A percentile compares a stretch with the other conserved stretches of the same genome.
Conservation (phyloP, 352 stramenopile species). For the Phytopythium chamaehyphon region DNA sequence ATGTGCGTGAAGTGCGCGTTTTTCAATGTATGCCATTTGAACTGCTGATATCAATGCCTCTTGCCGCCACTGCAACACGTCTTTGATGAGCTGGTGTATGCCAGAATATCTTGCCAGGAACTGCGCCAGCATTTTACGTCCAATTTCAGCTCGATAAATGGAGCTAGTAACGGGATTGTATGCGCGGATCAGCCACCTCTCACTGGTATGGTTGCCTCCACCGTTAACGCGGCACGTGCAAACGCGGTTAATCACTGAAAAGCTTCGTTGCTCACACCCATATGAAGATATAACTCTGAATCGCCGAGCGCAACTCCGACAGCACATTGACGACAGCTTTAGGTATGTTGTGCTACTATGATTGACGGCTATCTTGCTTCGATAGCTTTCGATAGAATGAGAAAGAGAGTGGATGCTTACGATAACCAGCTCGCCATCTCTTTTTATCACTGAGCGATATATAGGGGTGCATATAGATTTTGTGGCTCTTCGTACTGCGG, state of each 20-base stretch:
- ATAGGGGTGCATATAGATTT: conserved; percentile 30
- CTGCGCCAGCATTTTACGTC: conserved; percentile 40
- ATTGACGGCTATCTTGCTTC: no score
- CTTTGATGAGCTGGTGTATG: conserved; percentile 17
- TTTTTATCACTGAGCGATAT: conserved; percentile 38
- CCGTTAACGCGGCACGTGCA: conserved; percentile 46
- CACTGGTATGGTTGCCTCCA: conserved; percentile 3
- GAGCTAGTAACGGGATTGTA: conserved; percentile 57
- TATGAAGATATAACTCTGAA: conserved; percentile 41
- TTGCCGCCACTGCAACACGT: conserved; percentile 15
- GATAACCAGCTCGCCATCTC: conserved; percentile 55
- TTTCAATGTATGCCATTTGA: conserved; percentile 20
- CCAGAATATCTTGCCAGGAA: conserved; percentile 23
- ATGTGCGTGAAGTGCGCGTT: conserved; percentile 13
- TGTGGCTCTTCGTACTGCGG: conserved; percentile 26
- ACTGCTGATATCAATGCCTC: conserved; percentile 10
- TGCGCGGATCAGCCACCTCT: conserved; percentile 58
- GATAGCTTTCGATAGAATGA: conserved; percentile 6
- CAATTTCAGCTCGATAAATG: conserved; percentile 47
- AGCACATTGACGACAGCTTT: conserved; percentile 22
- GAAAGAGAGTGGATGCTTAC: conserved; percentile 52
- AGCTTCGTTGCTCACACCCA: conserved; percentile 12
- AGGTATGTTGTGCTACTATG: neutral
- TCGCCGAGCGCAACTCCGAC: conserved; percentile 39
- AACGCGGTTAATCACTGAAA: conserved; percentile 27